Conservation (phyloP, 495 filamentous ascomycete genomes). For the Jackrogersella minutella region DNA sequence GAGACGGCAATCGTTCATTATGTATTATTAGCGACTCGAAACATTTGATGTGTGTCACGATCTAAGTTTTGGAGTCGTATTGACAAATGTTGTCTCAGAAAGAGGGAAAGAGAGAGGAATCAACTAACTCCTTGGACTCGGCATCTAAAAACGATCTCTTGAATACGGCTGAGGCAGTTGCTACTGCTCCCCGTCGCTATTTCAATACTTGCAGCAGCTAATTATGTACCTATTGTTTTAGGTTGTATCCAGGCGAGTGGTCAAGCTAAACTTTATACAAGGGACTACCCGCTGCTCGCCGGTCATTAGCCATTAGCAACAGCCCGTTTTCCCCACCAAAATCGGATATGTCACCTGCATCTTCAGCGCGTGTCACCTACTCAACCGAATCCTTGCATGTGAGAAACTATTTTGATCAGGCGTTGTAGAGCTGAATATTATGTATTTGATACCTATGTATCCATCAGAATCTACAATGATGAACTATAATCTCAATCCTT, state of each 20-base stretch:
- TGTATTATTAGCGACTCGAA: neutral
- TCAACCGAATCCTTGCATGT: slow-evolving; percentile 22
- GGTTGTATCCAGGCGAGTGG: slow-evolving; percentile 12
- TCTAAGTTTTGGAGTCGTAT: neutral
- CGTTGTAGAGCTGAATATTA: slow-evolving; percentile 8
- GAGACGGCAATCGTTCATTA: neutral
- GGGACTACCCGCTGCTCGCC: slow-evolving; percentile 25
- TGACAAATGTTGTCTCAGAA: neutral
- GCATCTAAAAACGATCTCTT: neutral
- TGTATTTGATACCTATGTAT: neutral
- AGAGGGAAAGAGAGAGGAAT: too few species aligned
- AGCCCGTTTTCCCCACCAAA: slow-evolving; percentile 37
- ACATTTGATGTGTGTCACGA: slow-evolving; percentile 11
- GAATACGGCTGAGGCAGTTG: neutral
- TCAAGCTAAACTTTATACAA: slow-evolving; percentile 20
- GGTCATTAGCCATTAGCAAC: neutral
- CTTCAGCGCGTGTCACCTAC: slow-evolving; percentile 40
- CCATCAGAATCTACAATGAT: neutral
- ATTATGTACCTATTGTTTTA: neutral
- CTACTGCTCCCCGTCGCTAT: neutral
- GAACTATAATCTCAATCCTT: neutral
- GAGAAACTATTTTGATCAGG: slow-evolving; percentile 12
- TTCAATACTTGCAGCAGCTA: neutral
- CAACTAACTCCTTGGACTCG: neutral
- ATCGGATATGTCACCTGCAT: slow-evolving; percentile 33